Evolutionary conservation across 108 stramenopile species (phyloP), one percentile per base, ranked within the genome.

Genomic region (Schizochytrium sp.): DNA sequence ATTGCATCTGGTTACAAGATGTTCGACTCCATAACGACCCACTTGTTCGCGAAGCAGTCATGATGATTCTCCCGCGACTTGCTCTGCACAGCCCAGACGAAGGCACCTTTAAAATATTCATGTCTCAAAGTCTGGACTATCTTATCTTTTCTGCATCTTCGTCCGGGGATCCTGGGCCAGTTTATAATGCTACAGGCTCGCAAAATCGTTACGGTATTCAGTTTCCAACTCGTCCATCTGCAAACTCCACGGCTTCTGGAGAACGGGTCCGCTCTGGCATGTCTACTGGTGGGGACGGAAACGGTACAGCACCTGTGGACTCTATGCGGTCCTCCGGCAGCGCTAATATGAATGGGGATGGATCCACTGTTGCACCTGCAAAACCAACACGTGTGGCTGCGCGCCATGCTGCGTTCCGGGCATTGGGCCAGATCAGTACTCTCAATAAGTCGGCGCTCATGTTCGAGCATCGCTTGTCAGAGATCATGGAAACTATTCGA

Each of bases 401-500:
- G 5, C 76, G 76, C 5, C 47, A n/a, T n/a, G 76, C 76, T 10
- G 76, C 76, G 7, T 83, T 83, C 47, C 76, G 47, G 1, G 76
- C 76, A 7, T 53, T 83, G 7, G 76, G 76, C 76, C 76, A 83
- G 47, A 10, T 83, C 5, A 83, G 76, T 53, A 55, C 76, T n/a
- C 76, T 83, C 53, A 55, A 55, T 53, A 83, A 83, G 50, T 17
- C 76, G 28, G 10, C 50, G 7, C 28, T 5, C 1, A 83, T 55
- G 2, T 90, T 96, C 49, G 91, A 94, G 47, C 93, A 92, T 4
- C 88, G 87, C 42, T 88, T 91, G 15, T 60, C 90, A 3, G 94
- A 93, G 19, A 95, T 92, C 5, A 89, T 96, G 7, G 92, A 89
- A 72, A 94, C 95, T 15, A 57, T 93, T 57, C 91, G 94, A 56